These are phyloP conservation scores for Trichoderma brevicompactum DNA, from an alignment of 2,329 filamentous ascomycete species.

Conservation along the genomic window DNA sequence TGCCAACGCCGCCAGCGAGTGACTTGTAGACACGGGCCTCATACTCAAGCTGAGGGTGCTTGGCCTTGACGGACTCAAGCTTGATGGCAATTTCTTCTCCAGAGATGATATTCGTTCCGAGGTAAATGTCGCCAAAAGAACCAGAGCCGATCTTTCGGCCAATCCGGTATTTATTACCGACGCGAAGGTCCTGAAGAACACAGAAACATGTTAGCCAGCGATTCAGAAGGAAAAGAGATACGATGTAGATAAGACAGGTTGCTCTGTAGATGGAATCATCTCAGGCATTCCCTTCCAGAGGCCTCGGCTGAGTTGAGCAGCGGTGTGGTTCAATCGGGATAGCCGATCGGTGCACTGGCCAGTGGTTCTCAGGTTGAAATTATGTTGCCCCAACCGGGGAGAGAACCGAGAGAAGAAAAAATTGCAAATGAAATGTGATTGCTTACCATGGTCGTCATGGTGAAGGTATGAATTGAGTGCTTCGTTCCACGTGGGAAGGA, in stretches of 20 bases:
- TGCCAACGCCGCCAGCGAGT: constrained; percentile 94
- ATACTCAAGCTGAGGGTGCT: constrained; percentile 98
- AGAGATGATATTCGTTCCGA: constrained; percentile 99
- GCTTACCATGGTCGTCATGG: constrained; percentile 59
- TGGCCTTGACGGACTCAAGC: constrained; percentile 98
- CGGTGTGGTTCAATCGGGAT: constrained; percentile 8
- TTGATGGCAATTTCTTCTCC: constrained; percentile 99
- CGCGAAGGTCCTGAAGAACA: constrained; percentile 80
- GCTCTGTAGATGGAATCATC: background rate
- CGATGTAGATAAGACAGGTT: background rate
- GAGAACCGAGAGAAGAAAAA: background rate
- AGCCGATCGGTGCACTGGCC: constrained; percentile 15
- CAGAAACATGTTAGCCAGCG: constrained; percentile 32
- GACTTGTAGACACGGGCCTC: constrained; percentile 92
- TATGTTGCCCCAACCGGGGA: background rate
- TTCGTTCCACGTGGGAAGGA: constrained; percentile 35
- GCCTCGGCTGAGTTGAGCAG: background rate
- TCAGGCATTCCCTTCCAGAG: background rate
- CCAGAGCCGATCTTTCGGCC: constrained; percentile 98
- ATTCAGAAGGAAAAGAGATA: background rate
- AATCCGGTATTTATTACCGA: constrained; percentile 99
- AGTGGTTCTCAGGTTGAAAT: background rate
- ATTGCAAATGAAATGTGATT: background rate
- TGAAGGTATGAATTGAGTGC: constrained; percentile 35
- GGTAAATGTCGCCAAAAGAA: constrained; percentile 97